A percentile compares a stretch with the other conserved stretches of the same genome.
Evolutionary conservation across 768 basidiomycete species (phyloP).

Genomic region (Tulasnella calospora): DNA sequence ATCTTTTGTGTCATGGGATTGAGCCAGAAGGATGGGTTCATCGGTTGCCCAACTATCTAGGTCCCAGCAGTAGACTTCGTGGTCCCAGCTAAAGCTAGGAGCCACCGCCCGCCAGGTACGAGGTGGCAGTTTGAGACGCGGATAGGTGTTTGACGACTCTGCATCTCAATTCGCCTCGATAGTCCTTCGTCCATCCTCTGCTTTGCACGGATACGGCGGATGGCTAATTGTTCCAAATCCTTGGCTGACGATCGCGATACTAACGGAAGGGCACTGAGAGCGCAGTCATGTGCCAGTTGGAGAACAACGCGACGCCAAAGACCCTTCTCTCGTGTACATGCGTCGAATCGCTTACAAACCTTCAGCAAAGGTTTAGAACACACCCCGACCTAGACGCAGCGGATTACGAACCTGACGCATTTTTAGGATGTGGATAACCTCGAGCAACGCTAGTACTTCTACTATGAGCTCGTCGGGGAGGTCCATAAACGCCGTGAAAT

Average conservation of each 20-base stretch:
- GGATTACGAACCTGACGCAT: neutral
- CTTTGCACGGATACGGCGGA: neutral
- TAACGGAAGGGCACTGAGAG: neutral
- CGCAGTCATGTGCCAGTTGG: neutral
- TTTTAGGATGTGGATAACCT: neutral
- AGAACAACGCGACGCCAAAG: neutral
- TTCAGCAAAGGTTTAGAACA: neutral
- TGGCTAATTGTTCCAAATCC: neutral
- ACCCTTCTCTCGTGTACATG: neutral
- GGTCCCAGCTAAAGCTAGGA: neutral
- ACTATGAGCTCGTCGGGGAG: neutral
- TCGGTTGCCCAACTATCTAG: neutral
- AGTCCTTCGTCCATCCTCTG: neutral
- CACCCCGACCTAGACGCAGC: neutral
- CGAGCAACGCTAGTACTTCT: neutral
- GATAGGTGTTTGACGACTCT: neutral
- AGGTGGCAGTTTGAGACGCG: neutral
- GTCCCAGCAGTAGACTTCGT: neutral
- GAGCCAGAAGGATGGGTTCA: neutral
- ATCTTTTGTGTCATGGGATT: neutral
- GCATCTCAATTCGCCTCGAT: neutral
- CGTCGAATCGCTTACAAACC: neutral
- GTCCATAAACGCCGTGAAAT: neutral
- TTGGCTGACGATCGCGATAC: neutral
- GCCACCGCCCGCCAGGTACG: neutral